These are phyloP conservation scores for Mollisiaceae sp. DNA, from an alignment of 2,329 filamentous ascomycete genomes.

Conservation along the genomic window DNA sequence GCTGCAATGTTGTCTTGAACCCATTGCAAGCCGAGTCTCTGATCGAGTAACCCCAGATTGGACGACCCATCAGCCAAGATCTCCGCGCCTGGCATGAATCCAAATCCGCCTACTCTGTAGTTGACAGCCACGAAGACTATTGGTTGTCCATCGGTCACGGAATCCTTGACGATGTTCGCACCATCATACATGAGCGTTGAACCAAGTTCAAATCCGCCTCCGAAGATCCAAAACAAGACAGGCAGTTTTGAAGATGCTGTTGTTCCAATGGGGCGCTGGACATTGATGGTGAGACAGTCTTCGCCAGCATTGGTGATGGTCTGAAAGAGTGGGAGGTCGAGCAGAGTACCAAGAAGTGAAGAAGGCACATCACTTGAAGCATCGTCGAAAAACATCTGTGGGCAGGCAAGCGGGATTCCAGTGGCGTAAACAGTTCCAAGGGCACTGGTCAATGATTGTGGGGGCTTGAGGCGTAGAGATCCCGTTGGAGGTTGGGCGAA, in stretches of 20 bases:
- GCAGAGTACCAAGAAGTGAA: slow-evolving; percentile 53
- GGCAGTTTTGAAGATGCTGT: slow-evolving; percentile 61
- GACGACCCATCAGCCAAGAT: slow-evolving; percentile 67
- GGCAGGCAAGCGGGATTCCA: slow-evolving; percentile 65
- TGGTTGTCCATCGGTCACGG: slow-evolving; percentile 57
- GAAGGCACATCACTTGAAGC: slow-evolving; percentile 24
- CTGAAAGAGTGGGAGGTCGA: slow-evolving; percentile 62
- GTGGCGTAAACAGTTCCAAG: slow-evolving; percentile 67
- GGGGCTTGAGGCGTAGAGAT: slow-evolving; percentile 69
- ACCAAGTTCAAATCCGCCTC: slow-evolving; percentile 65
- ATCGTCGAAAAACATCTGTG: slow-evolving; percentile 69
- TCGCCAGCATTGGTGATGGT: slow-evolving; percentile 58
- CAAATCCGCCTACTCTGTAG: slow-evolving; percentile 76
- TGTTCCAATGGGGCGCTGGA: slow-evolving; percentile 62
- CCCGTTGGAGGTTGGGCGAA: slow-evolving; percentile 73
- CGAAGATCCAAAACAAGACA: slow-evolving; percentile 73
- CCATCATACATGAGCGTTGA: slow-evolving; percentile 58
- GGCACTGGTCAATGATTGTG: slow-evolving; percentile 59
- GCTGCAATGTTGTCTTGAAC: slow-evolving; percentile 75
- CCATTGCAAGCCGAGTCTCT: slow-evolving; percentile 75
- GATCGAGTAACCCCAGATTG: slow-evolving; percentile 75
- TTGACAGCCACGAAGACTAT: slow-evolving; percentile 79
- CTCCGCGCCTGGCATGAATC: slow-evolving; percentile 72
- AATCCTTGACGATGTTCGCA: slow-evolving; percentile 50
- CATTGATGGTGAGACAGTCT: slow-evolving; percentile 66